These are phyloP conservation scores for Scheffersomyces segobiensis DNA, from an alignment of 1,139 yeast species.

Conservation along the genomic window DNA sequence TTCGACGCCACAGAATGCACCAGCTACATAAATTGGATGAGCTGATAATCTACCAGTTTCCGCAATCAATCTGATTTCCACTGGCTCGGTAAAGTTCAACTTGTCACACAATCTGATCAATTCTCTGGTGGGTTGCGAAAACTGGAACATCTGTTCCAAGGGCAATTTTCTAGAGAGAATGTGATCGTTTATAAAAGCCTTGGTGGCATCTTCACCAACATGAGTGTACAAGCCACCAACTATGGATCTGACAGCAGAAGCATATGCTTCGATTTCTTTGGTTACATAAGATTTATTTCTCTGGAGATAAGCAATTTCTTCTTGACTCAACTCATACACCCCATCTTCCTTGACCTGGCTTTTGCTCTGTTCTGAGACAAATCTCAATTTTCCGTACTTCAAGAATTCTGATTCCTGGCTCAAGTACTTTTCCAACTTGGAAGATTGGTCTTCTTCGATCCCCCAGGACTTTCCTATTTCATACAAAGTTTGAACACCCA, in stretches of 20 bases:
- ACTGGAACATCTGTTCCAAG: constrained; percentile 70
- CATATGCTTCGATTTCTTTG: constrained; percentile 42
- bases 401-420: constrained; percentile 67
- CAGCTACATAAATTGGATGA: constrained; percentile 87
- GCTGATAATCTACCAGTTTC: constrained; percentile 90
- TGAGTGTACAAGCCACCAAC: constrained; percentile 72
- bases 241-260: constrained; percentile 67
- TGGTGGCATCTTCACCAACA: constrained; percentile 61
- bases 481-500: constrained; percentile 64
- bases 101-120: constrained; percentile 76
- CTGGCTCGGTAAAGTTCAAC: constrained; percentile 73
- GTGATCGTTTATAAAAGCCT: constrained; percentile 67
- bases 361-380: constrained; percentile 33
- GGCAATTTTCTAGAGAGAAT: constrained; percentile 78
- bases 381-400: constrained; percentile 67
- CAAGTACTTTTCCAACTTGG: constrained; percentile 67
- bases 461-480: constrained; percentile 83
- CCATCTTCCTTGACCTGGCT: constrained; percentile 48
- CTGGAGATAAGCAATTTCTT: constrained; percentile 18
- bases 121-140: constrained; percentile 85
- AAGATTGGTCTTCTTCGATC: constrained; percentile 68
- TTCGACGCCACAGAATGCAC: constrained; percentile 80
- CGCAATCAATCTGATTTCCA: constrained; percentile 74
- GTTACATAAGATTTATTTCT: constrained; percentile 23
- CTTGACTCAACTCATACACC: constrained; percentile 46